A percentile compares a stretch with the other conserved stretches of the same genome.
Evolutionary conservation across 495 filamentous ascomycete species (phyloP).

Genomic region (Jackrogersella multiformis): DNA sequence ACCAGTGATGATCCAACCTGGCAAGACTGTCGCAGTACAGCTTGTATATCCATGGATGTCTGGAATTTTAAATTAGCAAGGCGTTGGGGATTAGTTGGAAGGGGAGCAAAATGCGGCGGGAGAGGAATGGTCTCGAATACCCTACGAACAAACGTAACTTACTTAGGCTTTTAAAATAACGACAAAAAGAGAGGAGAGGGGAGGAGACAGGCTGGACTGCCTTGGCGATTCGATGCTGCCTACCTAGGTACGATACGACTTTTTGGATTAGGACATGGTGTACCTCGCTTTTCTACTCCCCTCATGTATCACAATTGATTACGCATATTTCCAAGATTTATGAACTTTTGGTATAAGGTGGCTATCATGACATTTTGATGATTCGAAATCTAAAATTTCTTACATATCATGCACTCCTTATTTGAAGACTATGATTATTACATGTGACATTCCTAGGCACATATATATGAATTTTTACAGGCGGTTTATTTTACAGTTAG

Average conservation of each 20-base stretch:
- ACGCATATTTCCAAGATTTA: constrained; percentile 18
- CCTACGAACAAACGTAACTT: constrained; percentile 1
- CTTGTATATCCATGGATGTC: constrained; percentile 27
- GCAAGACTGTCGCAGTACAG: constrained; percentile 5
- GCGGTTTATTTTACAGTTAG: no score
- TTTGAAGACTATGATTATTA: background rate
- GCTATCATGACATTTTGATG: constrained; percentile 17
- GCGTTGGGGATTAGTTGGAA: constrained; percentile 39
- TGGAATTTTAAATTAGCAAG: constrained; percentile 42
- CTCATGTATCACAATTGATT: constrained; percentile 41
- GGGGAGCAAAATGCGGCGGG: constrained; percentile 29
- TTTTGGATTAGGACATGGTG: constrained; percentile 13
- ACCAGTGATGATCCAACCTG: constrained; percentile 18
- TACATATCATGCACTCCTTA: background rate
- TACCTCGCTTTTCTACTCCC: constrained; percentile 44
- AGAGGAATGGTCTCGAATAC: constrained; percentile 15
- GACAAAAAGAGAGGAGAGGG: constrained; percentile 1
- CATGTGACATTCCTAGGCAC: no score
- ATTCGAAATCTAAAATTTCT: constrained; percentile 12
- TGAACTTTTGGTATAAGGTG: constrained; percentile 1
- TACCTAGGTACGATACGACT: constrained; percentile 27
- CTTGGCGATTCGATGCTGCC: constrained; percentile 16
- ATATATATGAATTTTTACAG: no score
- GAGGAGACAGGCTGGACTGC: constrained; percentile 3
- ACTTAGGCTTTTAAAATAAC: constrained; percentile 8